Percentiles rank a stretch among this genome's conserved stretches.
Conservation (phyloP, 805 yeast species). For the Saccharomycopsis microspora region DNA sequence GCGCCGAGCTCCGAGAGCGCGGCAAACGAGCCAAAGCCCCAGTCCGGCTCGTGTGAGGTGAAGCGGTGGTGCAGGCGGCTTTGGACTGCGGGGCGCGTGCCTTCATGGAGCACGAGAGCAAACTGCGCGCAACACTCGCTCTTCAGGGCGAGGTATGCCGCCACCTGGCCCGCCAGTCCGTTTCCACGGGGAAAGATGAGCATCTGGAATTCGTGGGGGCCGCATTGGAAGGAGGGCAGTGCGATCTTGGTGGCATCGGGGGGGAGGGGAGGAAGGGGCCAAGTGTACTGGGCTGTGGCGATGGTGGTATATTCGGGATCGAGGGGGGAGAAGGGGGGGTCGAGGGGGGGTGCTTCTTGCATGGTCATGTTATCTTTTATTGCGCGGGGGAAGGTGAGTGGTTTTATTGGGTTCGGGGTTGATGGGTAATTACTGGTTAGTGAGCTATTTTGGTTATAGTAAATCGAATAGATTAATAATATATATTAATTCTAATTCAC, state of each 20-base stretch:
- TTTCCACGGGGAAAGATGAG: constrained; percentile 74
- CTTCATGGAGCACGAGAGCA: constrained; percentile 88
- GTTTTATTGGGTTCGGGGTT: too few species aligned
- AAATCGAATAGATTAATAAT: too few species aligned
- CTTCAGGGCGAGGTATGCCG: constrained; percentile 63
- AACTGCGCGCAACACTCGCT: constrained; percentile 45
- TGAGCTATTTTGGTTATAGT: too few species aligned
- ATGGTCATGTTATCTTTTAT: too few species aligned
- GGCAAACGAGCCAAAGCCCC: constrained; percentile 86
- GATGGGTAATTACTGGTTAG: too few species aligned
- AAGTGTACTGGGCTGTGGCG: too few species aligned
- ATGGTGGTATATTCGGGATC: too few species aligned
- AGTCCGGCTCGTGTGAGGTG: constrained; percentile 65
- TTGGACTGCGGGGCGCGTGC: constrained; percentile 74
- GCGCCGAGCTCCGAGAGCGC: constrained; percentile 37
- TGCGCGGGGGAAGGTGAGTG: too few species aligned
- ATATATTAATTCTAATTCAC: too few species aligned
- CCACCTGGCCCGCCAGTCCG: constrained; percentile 37
- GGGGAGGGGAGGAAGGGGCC: too few species aligned
- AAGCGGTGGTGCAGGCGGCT: constrained; percentile 69
- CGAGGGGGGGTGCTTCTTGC: too few species aligned
- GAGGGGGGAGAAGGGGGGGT: too few species aligned
- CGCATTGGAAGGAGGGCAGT: constrained; percentile 41
- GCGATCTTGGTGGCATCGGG: constrained; percentile 16
- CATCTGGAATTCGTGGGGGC: constrained; percentile 56